phyloP scores from a whole-genome alignment of 2,329 filamentous ascomycete genomes.

The Trichoderma cornu-damae region DNA sequence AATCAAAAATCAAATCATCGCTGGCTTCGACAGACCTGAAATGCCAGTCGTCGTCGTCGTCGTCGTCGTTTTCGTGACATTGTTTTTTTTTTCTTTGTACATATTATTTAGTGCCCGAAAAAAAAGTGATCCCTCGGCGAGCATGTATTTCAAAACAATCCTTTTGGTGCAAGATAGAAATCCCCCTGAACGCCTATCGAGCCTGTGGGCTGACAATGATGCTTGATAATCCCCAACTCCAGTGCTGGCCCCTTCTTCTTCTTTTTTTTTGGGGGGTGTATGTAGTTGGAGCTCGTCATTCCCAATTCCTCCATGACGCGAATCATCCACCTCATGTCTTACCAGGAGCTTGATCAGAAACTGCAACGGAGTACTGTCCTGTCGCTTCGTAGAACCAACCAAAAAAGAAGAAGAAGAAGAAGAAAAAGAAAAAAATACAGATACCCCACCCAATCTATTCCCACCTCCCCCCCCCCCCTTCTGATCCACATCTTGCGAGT shows the following conservation, averaged over 20 bases:
- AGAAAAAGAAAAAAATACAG: neutral
- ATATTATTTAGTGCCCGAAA: neutral
- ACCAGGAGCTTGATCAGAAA: neutral
- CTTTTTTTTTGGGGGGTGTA: neutral
- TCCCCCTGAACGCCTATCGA: conserved; percentile 1
- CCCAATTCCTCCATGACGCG: neutral
- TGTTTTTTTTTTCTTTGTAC: neutral
- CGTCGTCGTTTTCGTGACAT: neutral
- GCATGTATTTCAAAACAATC: neutral
- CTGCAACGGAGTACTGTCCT: neutral
- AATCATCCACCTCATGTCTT: neutral
- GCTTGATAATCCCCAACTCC: conserved; percentile 10
- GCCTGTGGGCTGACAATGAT: neutral
- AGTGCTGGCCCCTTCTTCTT: neutral
- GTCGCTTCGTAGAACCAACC: too few relatives aligned
- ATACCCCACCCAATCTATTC: neutral
- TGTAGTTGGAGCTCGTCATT: neutral
- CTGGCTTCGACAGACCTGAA: neutral
- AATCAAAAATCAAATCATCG: neutral
- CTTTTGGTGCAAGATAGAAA: neutral
- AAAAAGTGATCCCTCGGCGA: neutral
- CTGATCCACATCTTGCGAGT: too few relatives aligned
- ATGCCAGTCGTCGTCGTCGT: neutral
- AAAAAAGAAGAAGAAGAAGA: too few relatives aligned
- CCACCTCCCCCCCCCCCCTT: neutral